phyloP scores from a whole-genome alignment of 768 basidiomycete species.

The Leucocoprinus leucothites region DNA sequence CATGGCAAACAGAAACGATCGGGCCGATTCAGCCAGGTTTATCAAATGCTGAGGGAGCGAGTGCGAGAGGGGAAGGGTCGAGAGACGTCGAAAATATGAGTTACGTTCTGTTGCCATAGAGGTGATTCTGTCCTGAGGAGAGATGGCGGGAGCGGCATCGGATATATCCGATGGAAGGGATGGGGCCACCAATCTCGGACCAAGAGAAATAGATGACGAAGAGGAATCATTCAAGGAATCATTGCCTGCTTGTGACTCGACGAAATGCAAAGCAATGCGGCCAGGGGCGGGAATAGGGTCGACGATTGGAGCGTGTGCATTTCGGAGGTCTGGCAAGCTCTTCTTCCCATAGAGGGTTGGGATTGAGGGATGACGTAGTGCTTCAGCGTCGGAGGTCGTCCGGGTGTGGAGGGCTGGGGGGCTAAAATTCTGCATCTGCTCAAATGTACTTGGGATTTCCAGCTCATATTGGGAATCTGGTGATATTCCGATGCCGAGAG shows the following conservation, averaged over 20 bases:
- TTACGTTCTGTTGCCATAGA: slow-evolving; percentile 79
- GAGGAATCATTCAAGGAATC: slow-evolving; percentile 24
- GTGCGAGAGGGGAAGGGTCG: slow-evolving; percentile 66
- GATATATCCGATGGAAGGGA: slow-evolving; percentile 34
- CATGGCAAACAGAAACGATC: slow-evolving; percentile 88
- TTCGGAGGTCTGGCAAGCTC: slow-evolving; percentile 81
- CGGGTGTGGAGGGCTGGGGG: slow-evolving; percentile 49
- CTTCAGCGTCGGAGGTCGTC: slow-evolving; percentile 30
- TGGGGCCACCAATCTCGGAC: slow-evolving; percentile 17
- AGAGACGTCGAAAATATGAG: slow-evolving; percentile 93
- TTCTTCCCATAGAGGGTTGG: slow-evolving; percentile 50
- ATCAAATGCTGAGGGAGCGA: slow-evolving; percentile 69
- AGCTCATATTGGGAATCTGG: slow-evolving; percentile 16
- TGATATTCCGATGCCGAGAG: slow-evolving; percentile 36
- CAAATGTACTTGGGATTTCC: slow-evolving; percentile 5
- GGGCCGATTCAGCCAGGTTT: slow-evolving; percentile 79
- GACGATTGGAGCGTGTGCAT: slow-evolving; percentile 11
- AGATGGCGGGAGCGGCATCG: slow-evolving; percentile 23
- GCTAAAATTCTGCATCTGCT: slow-evolving; percentile 13
- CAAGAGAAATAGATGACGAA: slow-evolving; percentile 23
- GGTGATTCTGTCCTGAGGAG: slow-evolving; percentile 26
- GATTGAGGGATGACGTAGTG: not conserved
- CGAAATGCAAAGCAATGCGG: not conserved
- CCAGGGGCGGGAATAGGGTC: not conserved
- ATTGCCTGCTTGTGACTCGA: not conserved